Conservation (phyloP, 1,284 basidiomycete species). For the Melampsora americana region DNA sequence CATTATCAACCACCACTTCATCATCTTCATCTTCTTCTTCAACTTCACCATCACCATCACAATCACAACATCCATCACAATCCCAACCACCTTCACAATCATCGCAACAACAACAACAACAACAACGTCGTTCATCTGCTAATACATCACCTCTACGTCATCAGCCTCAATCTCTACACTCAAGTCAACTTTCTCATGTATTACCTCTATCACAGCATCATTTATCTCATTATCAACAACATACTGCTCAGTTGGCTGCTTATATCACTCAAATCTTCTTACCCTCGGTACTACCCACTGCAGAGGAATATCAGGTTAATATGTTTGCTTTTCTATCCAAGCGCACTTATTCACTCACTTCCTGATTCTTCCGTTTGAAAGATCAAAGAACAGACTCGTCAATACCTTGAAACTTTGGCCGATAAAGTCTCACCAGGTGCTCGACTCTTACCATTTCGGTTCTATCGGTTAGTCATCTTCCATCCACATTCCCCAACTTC, state of each 20-base stretch:
- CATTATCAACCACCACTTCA: no score
- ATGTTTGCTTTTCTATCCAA: neutral
- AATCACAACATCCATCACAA: no score
- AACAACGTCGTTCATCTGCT: no score
- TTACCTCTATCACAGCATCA: conserved; percentile 18
- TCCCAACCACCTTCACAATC: no score
- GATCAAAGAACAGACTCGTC: conserved; percentile 90
- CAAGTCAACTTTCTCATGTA: neutral
- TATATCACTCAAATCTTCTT: conserved; percentile 59
- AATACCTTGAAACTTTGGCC: conserved; percentile 88
- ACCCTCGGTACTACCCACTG: conserved; percentile 78
- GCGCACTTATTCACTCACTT: neutral
- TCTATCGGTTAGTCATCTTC: conserved; percentile 56
- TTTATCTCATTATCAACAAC: conserved; percentile 42
- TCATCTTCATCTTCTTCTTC: no score
- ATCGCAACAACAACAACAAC: no score
- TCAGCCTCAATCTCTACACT: no score
- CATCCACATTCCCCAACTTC: neutral
- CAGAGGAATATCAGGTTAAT: conserved; percentile 71
- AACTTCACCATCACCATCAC: no score
- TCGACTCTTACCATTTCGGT: conserved; percentile 85
- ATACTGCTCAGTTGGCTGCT: conserved; percentile 39
- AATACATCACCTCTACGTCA: no score
- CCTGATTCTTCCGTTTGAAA: neutral
- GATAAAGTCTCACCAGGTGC: conserved; percentile 88